Percentiles rank a stretch among this genome's conserved stretches.
These are phyloP conservation scores for Macrophomina phaseolina DNA, from an alignment of 2,329 filamentous ascomycete genomes.

Conservation along the genomic window DNA sequence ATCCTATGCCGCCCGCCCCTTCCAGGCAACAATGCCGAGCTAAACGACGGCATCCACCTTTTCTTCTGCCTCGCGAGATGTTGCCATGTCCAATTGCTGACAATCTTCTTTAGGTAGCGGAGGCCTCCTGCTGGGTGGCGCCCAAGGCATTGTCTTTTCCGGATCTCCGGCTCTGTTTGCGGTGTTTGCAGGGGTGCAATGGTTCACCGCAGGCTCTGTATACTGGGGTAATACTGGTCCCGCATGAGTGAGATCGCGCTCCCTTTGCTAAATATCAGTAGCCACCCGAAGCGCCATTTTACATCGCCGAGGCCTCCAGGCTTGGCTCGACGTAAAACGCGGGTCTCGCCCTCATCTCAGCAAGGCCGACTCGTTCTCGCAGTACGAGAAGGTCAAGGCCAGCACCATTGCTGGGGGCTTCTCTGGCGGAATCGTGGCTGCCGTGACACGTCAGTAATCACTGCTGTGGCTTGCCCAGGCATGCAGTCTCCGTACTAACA, in stretches of 20 bases:
- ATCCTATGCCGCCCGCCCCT: neutral
- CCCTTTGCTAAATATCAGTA: constrained; percentile 23
- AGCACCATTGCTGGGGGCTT: constrained; percentile 74
- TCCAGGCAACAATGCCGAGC: neutral
- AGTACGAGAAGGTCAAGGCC: constrained; percentile 66
- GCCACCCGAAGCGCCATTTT: constrained; percentile 47
- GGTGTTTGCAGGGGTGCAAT: constrained; percentile 75
- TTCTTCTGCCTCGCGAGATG: neutral
- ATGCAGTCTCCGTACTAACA: neutral
- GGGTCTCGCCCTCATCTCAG: neutral
- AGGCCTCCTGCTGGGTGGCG: constrained; percentile 64
- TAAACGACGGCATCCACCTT: no score
- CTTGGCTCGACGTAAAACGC: constrained; percentile 36
- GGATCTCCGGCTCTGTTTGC: constrained; percentile 73
- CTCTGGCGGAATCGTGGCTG: constrained; percentile 60
- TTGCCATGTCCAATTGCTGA: neutral
- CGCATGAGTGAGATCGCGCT: neutral
- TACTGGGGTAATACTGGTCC: constrained; percentile 61
- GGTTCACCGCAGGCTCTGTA: constrained; percentile 76
- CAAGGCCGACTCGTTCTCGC: constrained; percentile 34
- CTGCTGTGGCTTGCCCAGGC: neutral
- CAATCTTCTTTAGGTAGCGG: constrained; percentile 1
- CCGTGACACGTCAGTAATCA: constrained; percentile 24
- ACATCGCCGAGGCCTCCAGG: constrained; percentile 36
- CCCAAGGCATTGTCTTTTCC: constrained; percentile 62